phyloP scores from a whole-genome alignment of 2,329 filamentous ascomycete species.

The Aspergillus spinulosporus region DNA sequence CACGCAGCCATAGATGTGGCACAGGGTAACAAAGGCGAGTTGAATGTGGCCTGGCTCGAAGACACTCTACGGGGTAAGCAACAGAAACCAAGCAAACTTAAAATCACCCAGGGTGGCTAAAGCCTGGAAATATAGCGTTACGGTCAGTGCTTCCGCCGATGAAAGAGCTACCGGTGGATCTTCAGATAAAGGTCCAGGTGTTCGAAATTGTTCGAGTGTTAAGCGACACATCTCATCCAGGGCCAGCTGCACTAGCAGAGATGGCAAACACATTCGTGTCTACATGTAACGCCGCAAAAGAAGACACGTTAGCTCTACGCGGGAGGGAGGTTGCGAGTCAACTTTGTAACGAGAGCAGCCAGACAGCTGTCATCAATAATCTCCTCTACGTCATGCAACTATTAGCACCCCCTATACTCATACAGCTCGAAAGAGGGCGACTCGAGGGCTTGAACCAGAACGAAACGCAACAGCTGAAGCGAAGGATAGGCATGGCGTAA shows the following conservation, averaged over 20 bases:
- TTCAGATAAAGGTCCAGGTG: constrained; percentile 51
- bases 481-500: constrained; percentile 23
- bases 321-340: background rate
- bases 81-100: background rate
- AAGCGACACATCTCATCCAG: constrained; percentile 20
- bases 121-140: constrained; percentile 39
- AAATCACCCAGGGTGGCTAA: background rate
- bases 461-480: constrained; percentile 41
- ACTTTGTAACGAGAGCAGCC: constrained; percentile 33
- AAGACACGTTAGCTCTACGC: background rate
- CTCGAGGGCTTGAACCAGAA: constrained; percentile 40
- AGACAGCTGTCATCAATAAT: constrained; percentile 43
- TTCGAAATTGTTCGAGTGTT: constrained; percentile 51
- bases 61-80: constrained; percentile 32
- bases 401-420: constrained; percentile 50
- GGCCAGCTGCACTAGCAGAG: background rate
- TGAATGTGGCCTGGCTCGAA: constrained; percentile 26
- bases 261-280: background rate
- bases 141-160: constrained; percentile 44
- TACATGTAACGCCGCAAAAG: background rate
- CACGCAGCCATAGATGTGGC: constrained; percentile 42
- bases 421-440: constrained; percentile 54
- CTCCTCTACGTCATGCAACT: constrained; percentile 46
- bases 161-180: constrained; percentile 39
- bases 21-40: constrained; percentile 13